These are phyloP conservation scores for Calocybe gangraenosa DNA, from an alignment of 768 basidiomycete species.

Conservation along the genomic window DNA sequence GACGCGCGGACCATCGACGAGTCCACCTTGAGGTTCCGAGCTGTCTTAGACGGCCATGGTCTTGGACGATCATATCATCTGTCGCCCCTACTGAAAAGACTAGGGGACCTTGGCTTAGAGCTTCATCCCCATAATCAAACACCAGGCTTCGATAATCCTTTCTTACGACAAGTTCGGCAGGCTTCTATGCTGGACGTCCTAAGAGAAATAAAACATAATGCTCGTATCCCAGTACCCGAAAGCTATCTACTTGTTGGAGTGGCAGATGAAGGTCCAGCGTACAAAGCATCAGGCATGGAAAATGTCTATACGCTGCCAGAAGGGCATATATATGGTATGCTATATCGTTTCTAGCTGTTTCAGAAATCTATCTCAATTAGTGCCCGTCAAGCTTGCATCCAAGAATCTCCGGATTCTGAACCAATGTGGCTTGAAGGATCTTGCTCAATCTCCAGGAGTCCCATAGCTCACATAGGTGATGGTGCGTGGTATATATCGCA, in stretches of 20 bases:
- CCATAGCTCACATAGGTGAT: slow-evolving; percentile 74
- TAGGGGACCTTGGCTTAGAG: slow-evolving; percentile 46
- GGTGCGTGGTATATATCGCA: too few relatives aligned
- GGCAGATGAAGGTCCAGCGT: slow-evolving; percentile 77
- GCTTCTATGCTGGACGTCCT: slow-evolving; percentile 63
- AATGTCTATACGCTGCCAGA: slow-evolving; percentile 52
- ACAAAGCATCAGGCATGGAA: slow-evolving; percentile 40
- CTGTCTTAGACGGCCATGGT: slow-evolving; percentile 44
- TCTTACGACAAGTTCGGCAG: slow-evolving; percentile 53
- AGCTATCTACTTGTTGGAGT: slow-evolving; percentile 75
- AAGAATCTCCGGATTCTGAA: slow-evolving; percentile 41
- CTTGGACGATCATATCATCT: slow-evolving; percentile 47
- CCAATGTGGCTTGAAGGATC: slow-evolving; percentile 57
- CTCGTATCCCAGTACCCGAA: slow-evolving; percentile 66
- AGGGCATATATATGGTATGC: slow-evolving; percentile 65
- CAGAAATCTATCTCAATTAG: not conserved
- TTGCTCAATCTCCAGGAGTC: slow-evolving; percentile 65
- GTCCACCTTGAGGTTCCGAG: slow-evolving; percentile 43
- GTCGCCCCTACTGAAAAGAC: slow-evolving; percentile 42
- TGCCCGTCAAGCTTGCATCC: slow-evolving; percentile 48
- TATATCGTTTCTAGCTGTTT: not conserved
- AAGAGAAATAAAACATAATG: slow-evolving; percentile 70
- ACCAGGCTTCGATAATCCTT: slow-evolving; percentile 46
- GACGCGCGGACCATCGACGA: slow-evolving; percentile 58
- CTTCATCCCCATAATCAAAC: slow-evolving; percentile 31